phyloP scores from a whole-genome alignment of 1,284 basidiomycete species.

The Ceratobasidium sp. region DNA sequence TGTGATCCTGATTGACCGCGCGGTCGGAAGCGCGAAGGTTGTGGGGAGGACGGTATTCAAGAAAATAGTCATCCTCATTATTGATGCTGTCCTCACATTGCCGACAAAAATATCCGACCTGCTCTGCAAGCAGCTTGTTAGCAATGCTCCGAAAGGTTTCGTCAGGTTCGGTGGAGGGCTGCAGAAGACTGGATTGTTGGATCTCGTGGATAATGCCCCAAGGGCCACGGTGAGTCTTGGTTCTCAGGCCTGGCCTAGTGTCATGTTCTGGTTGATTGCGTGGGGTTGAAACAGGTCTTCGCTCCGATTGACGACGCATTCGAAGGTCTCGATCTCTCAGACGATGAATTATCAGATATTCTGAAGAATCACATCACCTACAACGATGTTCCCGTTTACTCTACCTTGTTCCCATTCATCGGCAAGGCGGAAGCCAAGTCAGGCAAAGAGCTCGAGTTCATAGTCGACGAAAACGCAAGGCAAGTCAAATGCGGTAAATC shows the following conservation, averaged over 20 bases:
- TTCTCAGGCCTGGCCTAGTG: background rate
- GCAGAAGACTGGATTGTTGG: background rate
- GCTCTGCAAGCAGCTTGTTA: background rate
- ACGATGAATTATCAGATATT: background rate
- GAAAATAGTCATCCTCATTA: background rate
- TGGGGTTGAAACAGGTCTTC: conserved; percentile 21
- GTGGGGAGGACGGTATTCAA: background rate
- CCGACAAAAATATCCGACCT: background rate
- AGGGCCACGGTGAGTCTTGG: background rate
- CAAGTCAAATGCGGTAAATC: background rate
- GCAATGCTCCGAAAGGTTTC: background rate
- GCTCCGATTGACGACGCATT: conserved; percentile 25
- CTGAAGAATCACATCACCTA: conserved; percentile 15
- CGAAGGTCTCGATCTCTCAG: background rate
- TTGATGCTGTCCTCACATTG: background rate
- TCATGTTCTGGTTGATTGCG: too few species aligned
- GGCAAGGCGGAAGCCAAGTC: background rate
- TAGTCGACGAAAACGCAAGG: background rate
- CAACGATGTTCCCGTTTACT: background rate
- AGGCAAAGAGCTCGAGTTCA: background rate
- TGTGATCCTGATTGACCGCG: background rate
- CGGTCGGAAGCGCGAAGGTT: background rate
- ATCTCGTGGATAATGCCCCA: background rate
- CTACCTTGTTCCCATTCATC: background rate
- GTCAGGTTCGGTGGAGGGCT: background rate